Percentiles rank a stretch among this genome's conserved stretches.
These are phyloP conservation scores for Umbelopsis ramanniana DNA, from an alignment of 192 early-diverging fungal species.

Conservation along the genomic window DNA sequence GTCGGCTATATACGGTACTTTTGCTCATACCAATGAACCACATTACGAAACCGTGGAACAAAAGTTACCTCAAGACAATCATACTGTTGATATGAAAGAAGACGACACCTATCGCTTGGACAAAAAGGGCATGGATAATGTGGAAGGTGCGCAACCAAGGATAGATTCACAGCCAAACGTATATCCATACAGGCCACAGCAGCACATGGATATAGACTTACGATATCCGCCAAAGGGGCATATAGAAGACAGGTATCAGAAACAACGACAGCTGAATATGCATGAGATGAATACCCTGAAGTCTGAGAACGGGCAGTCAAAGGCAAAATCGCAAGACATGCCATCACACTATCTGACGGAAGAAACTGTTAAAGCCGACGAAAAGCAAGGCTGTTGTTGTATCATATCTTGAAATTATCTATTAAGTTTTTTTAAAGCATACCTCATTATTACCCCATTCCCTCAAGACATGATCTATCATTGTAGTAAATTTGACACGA, in stretches of 20 bases:
- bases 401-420: constrained; percentile 3
- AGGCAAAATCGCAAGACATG: neutral
- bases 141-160: neutral
- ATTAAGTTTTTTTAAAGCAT: neutral
- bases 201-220: neutral
- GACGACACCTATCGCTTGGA: neutral
- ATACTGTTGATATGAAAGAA: neutral
- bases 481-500: constrained; percentile 2
- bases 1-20: no score
- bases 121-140: neutral
- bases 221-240: neutral
- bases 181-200: neutral
- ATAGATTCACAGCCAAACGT: constrained; percentile 7
- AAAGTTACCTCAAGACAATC: neutral
- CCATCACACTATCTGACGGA: neutral
- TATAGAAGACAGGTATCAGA: neutral
- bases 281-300: neutral
- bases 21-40: neutral
- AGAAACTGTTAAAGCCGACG: neutral
- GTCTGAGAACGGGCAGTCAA: neutral
- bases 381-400: constrained; percentile 11
- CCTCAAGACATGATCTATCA: neutral
- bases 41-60: neutral
- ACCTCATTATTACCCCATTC: neutral
- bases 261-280: neutral